Evolutionary conservation across 768 basidiomycete species (phyloP), one percentile per base, ranked within the genome.

Genomic region (Phaeotremella skinneri): DNA sequence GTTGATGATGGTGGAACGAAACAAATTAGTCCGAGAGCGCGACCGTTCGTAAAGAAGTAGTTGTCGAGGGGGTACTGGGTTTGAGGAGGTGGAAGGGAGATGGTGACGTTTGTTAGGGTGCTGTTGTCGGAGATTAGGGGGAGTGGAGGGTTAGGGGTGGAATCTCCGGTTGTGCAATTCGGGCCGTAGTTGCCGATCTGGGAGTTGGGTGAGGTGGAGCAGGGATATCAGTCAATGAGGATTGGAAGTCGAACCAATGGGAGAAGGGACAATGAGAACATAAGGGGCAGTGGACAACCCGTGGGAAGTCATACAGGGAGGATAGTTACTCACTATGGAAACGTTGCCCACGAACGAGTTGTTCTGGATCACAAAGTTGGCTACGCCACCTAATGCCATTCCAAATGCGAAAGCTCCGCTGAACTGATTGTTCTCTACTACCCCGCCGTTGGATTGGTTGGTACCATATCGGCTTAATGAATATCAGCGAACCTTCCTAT

Each of bases 391-490:
- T 13, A 74, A 52, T 16, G 61, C 70, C 14, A 76, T 66, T 1
- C 61, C 75, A 49, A 65, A 76, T 0, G 65, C 62, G 41, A 76
- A 72, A 0, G 70, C 72, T 17, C 75, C 75, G 0, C 56, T 56
- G 27, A 73, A 64, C 0, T 51, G 30, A 56, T 76, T 76, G 50
- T 68, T 57, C 32, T 55, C 56, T 2, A 76, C 61, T 1, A 52
- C 63, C 3, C 48, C 68, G 2, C 70, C 70, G 11, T 39, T 55
- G 2, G 73, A 65, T 30, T 58, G 52, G 43, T 74, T 74, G 20
- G 59, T 66, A 3, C 70, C 73, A 49, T 67, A 74, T 30, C 64
- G 67, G 7, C 64, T 66, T 31, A 1, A 26, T 21, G 27, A 25
- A 5, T 41, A n/a, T 30, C 20, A 49, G 27, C 43, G n/a, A n/a